A percentile compares a stretch with the other conserved stretches of the same genome.
phyloP scores from a whole-genome alignment of 2,329 filamentous ascomycete genomes.

The Ascocoryne sarcoides region DNA sequence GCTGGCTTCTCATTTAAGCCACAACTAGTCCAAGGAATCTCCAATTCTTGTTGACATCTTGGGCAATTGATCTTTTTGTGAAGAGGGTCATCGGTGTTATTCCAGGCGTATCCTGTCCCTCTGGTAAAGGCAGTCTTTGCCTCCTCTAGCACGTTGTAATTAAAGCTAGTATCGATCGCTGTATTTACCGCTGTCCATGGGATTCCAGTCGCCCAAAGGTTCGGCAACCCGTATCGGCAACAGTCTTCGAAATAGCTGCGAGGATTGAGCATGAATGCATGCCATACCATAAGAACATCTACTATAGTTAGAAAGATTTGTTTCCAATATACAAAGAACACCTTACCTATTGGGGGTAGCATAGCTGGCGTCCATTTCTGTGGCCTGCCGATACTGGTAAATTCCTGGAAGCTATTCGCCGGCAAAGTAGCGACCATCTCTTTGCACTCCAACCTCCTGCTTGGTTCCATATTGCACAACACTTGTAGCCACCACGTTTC shows the following conservation, averaged over 20 bases:
- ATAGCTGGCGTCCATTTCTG: constrained; percentile 32
- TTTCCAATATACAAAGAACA: constrained; percentile 4
- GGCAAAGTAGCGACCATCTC: constrained; percentile 14
- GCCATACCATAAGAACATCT: constrained; percentile 75
- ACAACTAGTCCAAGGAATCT: constrained; percentile 53
- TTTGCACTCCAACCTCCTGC: constrained; percentile 20
- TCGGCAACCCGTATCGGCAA: constrained; percentile 45
- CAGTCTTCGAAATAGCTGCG: constrained; percentile 67
- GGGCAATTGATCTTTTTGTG: constrained; percentile 47
- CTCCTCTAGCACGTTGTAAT: constrained; percentile 40
- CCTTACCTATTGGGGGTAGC: constrained; percentile 51
- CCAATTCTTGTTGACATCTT: constrained; percentile 35
- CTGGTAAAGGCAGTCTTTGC: constrained; percentile 39
- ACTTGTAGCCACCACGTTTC: constrained; percentile 51
- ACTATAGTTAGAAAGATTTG: constrained; percentile 7
- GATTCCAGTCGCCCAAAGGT: constrained; percentile 53
- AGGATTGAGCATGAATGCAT: constrained; percentile 71
- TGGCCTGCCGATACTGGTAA: constrained; percentile 10
- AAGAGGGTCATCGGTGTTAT: constrained; percentile 44
- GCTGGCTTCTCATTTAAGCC: constrained; percentile 31
- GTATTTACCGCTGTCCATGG: constrained; percentile 55
- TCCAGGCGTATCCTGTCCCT: constrained; percentile 46
- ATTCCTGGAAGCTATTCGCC: constrained; percentile 8
- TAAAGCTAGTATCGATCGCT: constrained; percentile 51
- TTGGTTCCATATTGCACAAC: constrained; percentile 16